These are phyloP conservation scores for Nymphaea colorata DNA, from an alignment of 164 flowering plant genomes.

Conservation along the genomic window DNA sequence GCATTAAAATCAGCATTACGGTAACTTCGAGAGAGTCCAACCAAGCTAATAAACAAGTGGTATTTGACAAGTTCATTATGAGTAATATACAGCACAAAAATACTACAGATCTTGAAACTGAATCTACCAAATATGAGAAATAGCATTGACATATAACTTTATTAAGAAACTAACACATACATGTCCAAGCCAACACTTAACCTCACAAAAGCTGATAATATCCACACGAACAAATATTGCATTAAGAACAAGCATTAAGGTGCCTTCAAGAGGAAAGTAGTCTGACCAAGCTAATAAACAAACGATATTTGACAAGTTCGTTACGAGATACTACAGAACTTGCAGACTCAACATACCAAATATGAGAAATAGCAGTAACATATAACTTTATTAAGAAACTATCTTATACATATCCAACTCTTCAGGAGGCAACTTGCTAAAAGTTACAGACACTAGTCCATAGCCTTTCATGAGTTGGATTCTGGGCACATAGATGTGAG, in stretches of 20 bases:
- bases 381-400: not conserved
- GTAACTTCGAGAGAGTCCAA: too few relatives aligned
- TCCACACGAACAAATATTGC: not conserved
- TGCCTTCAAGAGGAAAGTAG: too few relatives aligned
- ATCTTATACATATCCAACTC: constrained; percentile 11
- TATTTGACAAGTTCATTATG: not conserved
- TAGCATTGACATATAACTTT: not conserved
- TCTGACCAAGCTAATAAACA: not conserved
- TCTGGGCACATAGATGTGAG: too few relatives aligned
- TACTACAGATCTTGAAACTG: not conserved
- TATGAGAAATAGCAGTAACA: not conserved
- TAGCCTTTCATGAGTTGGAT: too few relatives aligned
- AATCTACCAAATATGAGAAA: not conserved
- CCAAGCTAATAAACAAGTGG: not conserved
- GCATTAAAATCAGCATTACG: too few relatives aligned
- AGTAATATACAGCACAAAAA: not conserved
- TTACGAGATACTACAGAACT: not conserved
- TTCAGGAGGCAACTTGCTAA: too few relatives aligned
- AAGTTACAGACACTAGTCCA: too few relatives aligned
- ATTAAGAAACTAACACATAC: not conserved
- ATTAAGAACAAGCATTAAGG: too few relatives aligned
- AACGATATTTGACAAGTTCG: not conserved
- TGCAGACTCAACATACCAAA: not conserved
- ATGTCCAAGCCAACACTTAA: constrained; percentile 35
- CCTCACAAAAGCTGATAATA: constrained; percentile 53